phyloP scores from a whole-genome alignment of 352 stramenopile genomes.

The Globisporangium spinosum region DNA sequence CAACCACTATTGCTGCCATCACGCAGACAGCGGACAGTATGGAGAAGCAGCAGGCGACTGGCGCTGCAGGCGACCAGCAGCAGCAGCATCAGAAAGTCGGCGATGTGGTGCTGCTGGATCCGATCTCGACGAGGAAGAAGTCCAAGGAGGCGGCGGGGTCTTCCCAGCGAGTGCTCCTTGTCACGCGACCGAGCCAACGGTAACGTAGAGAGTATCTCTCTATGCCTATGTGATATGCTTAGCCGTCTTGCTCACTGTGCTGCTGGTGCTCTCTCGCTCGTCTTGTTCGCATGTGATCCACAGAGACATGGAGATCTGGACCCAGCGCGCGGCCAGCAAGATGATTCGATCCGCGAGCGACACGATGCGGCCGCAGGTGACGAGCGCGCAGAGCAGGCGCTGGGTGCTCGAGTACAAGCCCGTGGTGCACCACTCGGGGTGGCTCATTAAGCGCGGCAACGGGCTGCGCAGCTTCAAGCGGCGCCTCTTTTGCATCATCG shows the following conservation, averaged over 20 bases:
- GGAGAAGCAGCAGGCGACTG: neutral
- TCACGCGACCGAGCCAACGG: conserved; percentile 68
- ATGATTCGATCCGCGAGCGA: conserved; percentile 60
- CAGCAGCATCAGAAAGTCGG: conserved; percentile 17
- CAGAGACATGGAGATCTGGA: conserved; percentile 82
- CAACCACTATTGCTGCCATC: neutral
- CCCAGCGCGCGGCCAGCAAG: conserved; percentile 68
- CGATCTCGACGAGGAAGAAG: conserved; percentile 4
- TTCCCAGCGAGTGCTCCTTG: conserved; percentile 59
- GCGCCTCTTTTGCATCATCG: conserved; percentile 82
- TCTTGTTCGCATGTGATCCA: conserved; percentile 4
- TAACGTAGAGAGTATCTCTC: conserved; percentile 21
- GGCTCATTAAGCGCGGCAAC: conserved; percentile 83
- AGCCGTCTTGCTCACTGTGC: neutral
- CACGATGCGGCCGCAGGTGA: conserved; percentile 37
- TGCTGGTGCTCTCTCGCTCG: neutral
- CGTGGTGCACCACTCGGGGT: conserved; percentile 75
- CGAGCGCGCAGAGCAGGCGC: conserved; percentile 54
- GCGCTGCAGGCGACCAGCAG: conserved; percentile 3
- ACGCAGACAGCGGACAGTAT: neutral
- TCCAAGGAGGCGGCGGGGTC: conserved; percentile 4
- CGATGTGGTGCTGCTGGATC: conserved; percentile 14
- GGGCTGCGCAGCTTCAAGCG: conserved; percentile 84
- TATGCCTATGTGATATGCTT: neutral
- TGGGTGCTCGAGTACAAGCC: conserved; percentile 85